Evolutionary conservation across 2,329 filamentous ascomycete genomes (phyloP).

Genomic region (Aureobasidium subglaciale): DNA sequence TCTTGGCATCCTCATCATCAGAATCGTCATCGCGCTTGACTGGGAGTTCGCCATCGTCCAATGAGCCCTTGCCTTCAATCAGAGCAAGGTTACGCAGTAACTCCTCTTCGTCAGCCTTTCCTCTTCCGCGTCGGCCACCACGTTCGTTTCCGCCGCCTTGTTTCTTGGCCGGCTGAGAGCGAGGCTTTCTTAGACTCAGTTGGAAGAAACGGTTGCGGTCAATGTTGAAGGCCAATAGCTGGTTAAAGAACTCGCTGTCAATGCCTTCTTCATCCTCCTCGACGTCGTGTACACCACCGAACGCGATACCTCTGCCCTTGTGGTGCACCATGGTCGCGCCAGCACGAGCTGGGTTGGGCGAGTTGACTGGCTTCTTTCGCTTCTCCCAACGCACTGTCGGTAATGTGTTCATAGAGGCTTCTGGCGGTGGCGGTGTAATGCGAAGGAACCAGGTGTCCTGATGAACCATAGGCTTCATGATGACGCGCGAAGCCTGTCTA

Average conservation of each 20-base stretch:
- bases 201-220: conserved; percentile 94
- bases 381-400: conserved; percentile 84
- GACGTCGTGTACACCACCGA: conserved; percentile 74
- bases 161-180: conserved; percentile 57
- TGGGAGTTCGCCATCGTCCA: conserved; percentile 29
- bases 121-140: conserved; percentile 61
- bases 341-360: conserved; percentile 73
- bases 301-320: conserved; percentile 84
- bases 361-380: conserved; percentile 84
- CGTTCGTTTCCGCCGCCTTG: conserved; percentile 47
- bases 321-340: conserved; percentile 93
- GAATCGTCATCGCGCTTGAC: conserved; percentile 29
- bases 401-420: conserved; percentile 56
- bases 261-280: conserved; percentile 62
- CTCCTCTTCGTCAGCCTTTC: conserved; percentile 87
- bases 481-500: conserved; percentile 58
- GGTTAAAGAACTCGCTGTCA: conserved; percentile 95
- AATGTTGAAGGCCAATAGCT: conserved; percentile 86
- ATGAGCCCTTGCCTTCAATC: conserved; percentile 65
- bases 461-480: conserved; percentile 80
- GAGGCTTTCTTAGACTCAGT: conserved; percentile 66
- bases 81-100: conserved; percentile 79
- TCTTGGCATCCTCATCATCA: conserved; percentile 46
- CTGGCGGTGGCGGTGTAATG: conserved; percentile 63
- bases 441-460: conserved; percentile 92